A percentile compares a stretch with the other conserved stretches of the same genome.
phyloP scores from a whole-genome alignment of 2,329 filamentous ascomycete species.

The Penicillium paneum region DNA sequence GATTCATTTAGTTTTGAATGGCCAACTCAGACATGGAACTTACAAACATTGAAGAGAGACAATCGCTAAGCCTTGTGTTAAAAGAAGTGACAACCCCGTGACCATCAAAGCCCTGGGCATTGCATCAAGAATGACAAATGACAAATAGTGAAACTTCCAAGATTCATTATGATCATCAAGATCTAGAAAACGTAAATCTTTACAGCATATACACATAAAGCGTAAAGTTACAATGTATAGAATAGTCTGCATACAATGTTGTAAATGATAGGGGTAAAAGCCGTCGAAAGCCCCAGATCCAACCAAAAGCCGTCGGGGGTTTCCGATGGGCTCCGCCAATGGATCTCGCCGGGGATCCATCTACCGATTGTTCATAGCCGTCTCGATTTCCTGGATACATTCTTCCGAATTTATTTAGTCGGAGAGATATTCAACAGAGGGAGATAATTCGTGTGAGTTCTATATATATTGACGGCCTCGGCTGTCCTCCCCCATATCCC shows the following conservation, averaged over 20 bases:
- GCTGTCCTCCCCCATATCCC: constrained; percentile 6
- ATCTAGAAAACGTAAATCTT: not conserved
- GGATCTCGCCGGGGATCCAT: constrained; percentile 19
- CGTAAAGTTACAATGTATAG: too few species aligned
- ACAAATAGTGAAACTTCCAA: not conserved
- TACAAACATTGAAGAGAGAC: not conserved
- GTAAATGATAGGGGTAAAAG: not conserved
- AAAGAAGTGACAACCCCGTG: not conserved
- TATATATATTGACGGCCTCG: constrained; percentile 3
- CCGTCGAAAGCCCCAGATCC: not conserved
- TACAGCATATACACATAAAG: too few species aligned
- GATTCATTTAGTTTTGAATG: not conserved
- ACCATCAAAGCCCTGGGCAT: not conserved
- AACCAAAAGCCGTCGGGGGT: constrained; percentile 12
- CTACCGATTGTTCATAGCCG: constrained; percentile 7
- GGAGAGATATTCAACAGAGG: not conserved
- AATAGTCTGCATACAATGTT: not conserved
- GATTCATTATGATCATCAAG: not conserved
- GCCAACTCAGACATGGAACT: not conserved
- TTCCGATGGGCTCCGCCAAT: constrained; percentile 19
- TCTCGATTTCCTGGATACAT: not conserved
- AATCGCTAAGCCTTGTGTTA: too few species aligned
- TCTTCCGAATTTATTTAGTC: not conserved
- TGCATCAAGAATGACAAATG: not conserved
- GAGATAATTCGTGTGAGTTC: not conserved